These are phyloP conservation scores for Lichtheimia ramosa DNA, from an alignment of 371 early-diverging fungal species.

Conservation along the genomic window DNA sequence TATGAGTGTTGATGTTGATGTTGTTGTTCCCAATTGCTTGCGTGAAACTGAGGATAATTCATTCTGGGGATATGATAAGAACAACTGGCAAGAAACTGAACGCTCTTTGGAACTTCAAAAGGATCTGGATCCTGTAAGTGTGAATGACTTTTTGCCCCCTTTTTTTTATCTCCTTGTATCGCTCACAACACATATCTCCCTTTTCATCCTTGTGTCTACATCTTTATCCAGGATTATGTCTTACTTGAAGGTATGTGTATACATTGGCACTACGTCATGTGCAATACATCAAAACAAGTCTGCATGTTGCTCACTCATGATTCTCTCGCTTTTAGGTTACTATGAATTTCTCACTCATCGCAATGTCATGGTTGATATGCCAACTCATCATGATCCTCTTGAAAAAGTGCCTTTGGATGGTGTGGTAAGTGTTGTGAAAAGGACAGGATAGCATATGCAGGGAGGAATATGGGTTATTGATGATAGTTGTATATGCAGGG, in stretches of 20 bases:
- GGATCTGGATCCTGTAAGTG: conserved; percentile 42
- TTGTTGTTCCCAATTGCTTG: conserved; percentile 61
- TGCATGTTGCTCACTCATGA: not conserved
- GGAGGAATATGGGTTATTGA: not conserved
- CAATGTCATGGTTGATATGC: conserved; percentile 47
- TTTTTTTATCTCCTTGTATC: conserved; percentile 1
- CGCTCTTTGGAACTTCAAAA: conserved; percentile 51
- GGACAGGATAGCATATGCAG: not conserved
- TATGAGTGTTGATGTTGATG: conserved; percentile 54
- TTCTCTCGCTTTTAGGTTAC: conserved; percentile 24
- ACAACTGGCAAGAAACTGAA: conserved; percentile 72
- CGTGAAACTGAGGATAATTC: conserved; percentile 41
- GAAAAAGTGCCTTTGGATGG: conserved; percentile 40
- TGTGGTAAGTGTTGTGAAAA: conserved; percentile 25
- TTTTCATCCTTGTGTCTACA: too few species aligned
- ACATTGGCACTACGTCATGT: too few species aligned
- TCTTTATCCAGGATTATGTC: conserved; percentile 23
- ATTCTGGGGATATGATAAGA: conserved; percentile 66
- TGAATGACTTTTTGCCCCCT: not conserved
- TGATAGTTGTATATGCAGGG: conserved; percentile 17
- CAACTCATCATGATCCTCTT: conserved; percentile 26
- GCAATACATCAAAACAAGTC: not conserved
- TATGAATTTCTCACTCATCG: conserved; percentile 42
- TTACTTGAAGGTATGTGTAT: conserved; percentile 32
- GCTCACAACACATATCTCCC: not conserved